phyloP scores from a whole-genome alignment of 495 filamentous ascomycete species.

The Xylaria flabelliformis region DNA sequence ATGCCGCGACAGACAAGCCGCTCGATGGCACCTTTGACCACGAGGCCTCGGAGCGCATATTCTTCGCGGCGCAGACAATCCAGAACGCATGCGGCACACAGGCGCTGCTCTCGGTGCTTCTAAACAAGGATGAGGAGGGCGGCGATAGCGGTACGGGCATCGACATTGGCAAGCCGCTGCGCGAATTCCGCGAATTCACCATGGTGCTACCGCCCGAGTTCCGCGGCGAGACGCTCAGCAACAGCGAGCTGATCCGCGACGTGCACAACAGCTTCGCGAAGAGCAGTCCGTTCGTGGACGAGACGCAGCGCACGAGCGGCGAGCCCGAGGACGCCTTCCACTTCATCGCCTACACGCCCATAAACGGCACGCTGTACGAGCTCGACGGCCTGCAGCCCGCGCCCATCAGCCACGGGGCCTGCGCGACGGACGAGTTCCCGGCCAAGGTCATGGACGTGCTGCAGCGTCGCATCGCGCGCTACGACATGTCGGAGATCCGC shows the following conservation, averaged over 20 bases:
- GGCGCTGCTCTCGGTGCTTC: constrained; percentile 87
- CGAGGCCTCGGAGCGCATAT: constrained; percentile 74
- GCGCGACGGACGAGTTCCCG: constrained; percentile 72
- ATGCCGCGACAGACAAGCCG: constrained; percentile 61
- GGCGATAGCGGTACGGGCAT: constrained; percentile 35
- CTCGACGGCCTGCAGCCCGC: constrained; percentile 92
- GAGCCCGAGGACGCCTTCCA: constrained; percentile 87
- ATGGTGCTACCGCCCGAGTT: constrained; percentile 83
- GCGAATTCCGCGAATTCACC: constrained; percentile 90
- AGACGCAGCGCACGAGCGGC: constrained; percentile 70
- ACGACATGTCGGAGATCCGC: constrained; percentile 85
- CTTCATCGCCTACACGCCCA: constrained; percentile 92
- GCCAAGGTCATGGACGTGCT: constrained; percentile 86
- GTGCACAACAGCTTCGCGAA: constrained; percentile 94
- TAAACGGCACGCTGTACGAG: constrained; percentile 85
- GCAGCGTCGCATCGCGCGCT: constrained; percentile 80
- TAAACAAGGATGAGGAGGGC: constrained; percentile 66
- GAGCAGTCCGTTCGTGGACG: constrained; percentile 88
- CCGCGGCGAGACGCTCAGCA: constrained; percentile 65
- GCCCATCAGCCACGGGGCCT: constrained; percentile 86
- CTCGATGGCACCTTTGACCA: constrained; percentile 84
- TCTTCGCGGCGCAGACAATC: constrained; percentile 97
- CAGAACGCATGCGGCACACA: constrained; percentile 99
- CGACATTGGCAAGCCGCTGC: constrained; percentile 65
- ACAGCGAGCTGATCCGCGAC: constrained; percentile 81